These are phyloP conservation scores for Fusarium pseudograminearum DNA, from an alignment of 2,329 filamentous ascomycete genomes.

Conservation along the genomic window DNA sequence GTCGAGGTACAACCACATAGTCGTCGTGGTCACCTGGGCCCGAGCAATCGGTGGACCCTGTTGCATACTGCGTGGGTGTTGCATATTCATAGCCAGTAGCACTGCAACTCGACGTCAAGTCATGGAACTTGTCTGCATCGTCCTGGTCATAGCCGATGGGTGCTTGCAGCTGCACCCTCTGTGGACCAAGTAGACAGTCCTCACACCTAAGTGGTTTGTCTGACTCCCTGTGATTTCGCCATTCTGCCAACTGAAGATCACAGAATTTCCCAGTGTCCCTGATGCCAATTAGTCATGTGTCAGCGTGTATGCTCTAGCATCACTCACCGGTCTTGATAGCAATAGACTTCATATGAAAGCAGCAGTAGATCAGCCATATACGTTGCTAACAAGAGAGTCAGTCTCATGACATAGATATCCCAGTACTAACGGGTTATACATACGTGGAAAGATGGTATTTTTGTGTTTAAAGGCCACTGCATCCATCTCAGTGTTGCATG, in stretches of 20 bases:
- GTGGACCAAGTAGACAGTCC: not conserved
- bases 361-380: too few species aligned
- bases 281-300: too few species aligned
- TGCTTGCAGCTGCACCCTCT: not conserved
- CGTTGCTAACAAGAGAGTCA: too few species aligned
- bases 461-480: not conserved
- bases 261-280: too few species aligned
- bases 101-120: not conserved
- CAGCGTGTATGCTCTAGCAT: too few species aligned
- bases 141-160: not conserved
- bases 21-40: not conserved
- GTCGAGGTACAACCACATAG: not conserved
- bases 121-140: not conserved
- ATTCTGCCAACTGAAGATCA: not conserved
- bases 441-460: too few species aligned
- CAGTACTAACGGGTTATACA: too few species aligned
- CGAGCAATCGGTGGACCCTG: not conserved
- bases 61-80: not conserved
- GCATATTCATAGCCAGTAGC: slow-evolving; percentile 1
- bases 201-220: not conserved
- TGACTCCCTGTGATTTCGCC: not conserved
- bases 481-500: slow-evolving; percentile 1
- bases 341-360: too few species aligned
- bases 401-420: too few species aligned
- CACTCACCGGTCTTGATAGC: too few species aligned